A percentile compares a stretch with the other conserved stretches of the same genome.
phyloP scores from a whole-genome alignment of 148 eudicot genomes.

The Fallopia convolvulus region DNA sequence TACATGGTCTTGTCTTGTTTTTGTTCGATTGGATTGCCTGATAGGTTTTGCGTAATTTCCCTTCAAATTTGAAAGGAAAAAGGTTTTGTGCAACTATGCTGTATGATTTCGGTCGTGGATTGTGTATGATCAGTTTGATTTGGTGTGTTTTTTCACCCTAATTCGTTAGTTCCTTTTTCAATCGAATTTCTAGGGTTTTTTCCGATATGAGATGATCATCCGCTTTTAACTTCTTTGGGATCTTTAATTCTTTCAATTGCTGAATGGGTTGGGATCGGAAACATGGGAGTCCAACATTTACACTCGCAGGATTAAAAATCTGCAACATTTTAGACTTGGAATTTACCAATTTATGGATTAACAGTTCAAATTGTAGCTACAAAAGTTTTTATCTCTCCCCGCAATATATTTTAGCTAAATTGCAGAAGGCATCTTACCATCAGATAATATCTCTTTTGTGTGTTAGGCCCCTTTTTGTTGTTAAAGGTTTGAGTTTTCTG shows the following conservation, averaged over 20 bases:
- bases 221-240: background rate
- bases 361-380: background rate
- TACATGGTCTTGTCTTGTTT: background rate
- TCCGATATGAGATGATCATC: no score
- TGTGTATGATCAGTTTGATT: background rate
- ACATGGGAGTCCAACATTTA: background rate
- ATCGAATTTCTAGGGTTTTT: slow-evolving; percentile 1
- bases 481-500: background rate
- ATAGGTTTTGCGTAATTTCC: background rate
- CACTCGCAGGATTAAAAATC: background rate
- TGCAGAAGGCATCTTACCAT: no score
- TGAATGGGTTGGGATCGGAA: background rate
- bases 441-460: background rate
- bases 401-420: no score
- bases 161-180: background rate
- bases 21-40: background rate
- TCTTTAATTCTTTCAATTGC: background rate
- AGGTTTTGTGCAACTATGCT: background rate
- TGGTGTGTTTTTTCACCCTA: background rate
- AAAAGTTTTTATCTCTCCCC: no score
- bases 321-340: background rate
- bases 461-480: background rate
- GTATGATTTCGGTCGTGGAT: background rate
- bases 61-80: no score
- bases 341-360: background rate